phyloP scores from a whole-genome alignment of 805 yeast genomes.

The Trichomonascus vanleenenianus region DNA sequence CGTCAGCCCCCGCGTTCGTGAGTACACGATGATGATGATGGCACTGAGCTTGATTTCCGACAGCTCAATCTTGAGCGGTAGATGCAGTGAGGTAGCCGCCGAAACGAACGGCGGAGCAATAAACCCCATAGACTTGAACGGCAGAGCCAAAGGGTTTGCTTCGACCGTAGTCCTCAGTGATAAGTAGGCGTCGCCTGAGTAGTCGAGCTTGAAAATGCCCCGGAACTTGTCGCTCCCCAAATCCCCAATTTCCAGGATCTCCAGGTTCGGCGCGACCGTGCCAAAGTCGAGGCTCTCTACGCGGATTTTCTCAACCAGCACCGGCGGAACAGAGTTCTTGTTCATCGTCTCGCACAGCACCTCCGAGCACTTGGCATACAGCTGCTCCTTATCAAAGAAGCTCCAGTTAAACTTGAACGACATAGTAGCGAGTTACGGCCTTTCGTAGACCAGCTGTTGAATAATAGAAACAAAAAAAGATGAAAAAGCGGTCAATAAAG shows the following conservation, averaged over 20 bases:
- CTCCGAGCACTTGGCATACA: constrained; percentile 48
- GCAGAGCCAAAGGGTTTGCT: constrained; percentile 51
- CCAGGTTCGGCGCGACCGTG: constrained; percentile 63
- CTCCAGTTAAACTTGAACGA: constrained; percentile 66
- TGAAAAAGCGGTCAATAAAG: not conserved
- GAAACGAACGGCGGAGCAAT: constrained; percentile 21
- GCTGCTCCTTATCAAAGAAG: constrained; percentile 55
- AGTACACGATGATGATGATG: constrained; percentile 25
- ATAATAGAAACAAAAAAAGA: not conserved
- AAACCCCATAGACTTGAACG: constrained; percentile 28
- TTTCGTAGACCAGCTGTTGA: too few relatives aligned
- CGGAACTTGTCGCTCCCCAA: constrained; percentile 50
- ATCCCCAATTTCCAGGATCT: constrained; percentile 72
- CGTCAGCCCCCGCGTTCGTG: constrained; percentile 23
- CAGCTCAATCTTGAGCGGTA: constrained; percentile 24
- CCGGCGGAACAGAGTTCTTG: constrained; percentile 25
- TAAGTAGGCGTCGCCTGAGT: constrained; percentile 66
- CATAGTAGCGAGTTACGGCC: constrained; percentile 21
- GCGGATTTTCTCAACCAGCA: constrained; percentile 36
- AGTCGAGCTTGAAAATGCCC: constrained; percentile 61
- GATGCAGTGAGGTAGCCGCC: constrained; percentile 19
- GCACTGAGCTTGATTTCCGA: constrained; percentile 17
- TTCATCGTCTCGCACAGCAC: constrained; percentile 27
- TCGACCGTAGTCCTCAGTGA: constrained; percentile 67
- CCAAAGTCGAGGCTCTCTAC: constrained; percentile 68